A percentile compares a stretch with the other conserved stretches of the same genome.
phyloP scores from a whole-genome alignment of 2,329 filamentous ascomycete genomes.

The Diaporthe helianthi region DNA sequence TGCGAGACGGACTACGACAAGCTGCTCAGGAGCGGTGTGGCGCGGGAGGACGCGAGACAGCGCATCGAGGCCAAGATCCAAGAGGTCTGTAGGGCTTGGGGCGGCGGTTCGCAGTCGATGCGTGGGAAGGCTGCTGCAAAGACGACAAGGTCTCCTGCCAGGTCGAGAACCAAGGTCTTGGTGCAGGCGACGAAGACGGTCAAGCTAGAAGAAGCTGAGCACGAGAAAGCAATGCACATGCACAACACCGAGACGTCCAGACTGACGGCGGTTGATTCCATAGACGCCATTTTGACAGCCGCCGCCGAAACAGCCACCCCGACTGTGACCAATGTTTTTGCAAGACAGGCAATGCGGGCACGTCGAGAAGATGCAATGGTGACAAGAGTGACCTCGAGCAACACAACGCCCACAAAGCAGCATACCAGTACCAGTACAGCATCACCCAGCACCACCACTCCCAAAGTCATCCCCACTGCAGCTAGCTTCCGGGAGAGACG shows the following conservation, averaged over 20 bases:
- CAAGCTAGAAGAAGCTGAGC: background rate
- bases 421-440: no score
- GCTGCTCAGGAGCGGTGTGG: conserved; percentile 40
- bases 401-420: background rate
- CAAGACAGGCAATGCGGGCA: background rate
- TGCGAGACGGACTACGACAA: conserved; percentile 54
- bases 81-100: conserved; percentile 38
- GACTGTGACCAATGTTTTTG: background rate
- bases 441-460: background rate
- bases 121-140: background rate
- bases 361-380: background rate
- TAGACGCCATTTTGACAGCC: background rate
- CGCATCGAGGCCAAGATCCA: conserved; percentile 33
- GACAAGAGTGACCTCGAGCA: no score
- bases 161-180: no score
- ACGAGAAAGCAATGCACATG: no score
- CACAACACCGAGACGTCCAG: background rate
- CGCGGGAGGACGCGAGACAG: conserved; percentile 37
- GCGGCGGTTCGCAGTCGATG: background rate
- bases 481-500: conserved; percentile 9
- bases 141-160: no score
- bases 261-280: background rate
- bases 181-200: background rate
- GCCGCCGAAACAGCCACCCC: background rate
- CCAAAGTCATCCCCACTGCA: background rate